Conservation (phyloP, 345 rosid species). For the Mercurialis annua region DNA sequence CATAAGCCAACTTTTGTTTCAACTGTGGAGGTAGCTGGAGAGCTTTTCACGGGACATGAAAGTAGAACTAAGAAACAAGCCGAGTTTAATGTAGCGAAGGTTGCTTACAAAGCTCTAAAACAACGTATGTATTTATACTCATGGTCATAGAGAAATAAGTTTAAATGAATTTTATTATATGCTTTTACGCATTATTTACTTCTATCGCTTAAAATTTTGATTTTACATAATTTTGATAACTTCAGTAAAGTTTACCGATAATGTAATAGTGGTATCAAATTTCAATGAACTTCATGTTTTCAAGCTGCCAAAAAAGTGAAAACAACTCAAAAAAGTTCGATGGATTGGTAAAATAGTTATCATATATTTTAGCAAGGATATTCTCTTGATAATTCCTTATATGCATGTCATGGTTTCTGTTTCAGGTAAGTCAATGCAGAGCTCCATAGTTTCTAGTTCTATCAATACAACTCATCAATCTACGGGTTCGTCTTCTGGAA, state of each 20-base stretch:
- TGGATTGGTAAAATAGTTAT: not conserved
- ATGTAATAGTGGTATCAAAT: not conserved
- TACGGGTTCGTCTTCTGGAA: constrained; percentile 2
- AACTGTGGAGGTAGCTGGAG: constrained; percentile 43
- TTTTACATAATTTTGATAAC: too few species aligned
- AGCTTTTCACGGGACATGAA: constrained; percentile 40
- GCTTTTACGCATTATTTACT: not conserved
- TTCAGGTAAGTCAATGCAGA: constrained; percentile 16
- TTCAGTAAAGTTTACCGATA: too few species aligned
- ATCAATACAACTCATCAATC: not conserved
- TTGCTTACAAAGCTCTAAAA: constrained; percentile 46
- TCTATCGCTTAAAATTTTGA: not conserved
- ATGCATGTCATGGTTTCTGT: constrained; percentile 4
- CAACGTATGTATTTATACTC: constrained; percentile 22
- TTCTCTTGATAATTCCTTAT: not conserved
- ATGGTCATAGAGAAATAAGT: too few species aligned
- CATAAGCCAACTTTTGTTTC: constrained; percentile 48
- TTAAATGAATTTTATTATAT: too few species aligned
- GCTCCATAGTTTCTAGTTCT: constrained; percentile 3
- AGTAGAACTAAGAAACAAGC: constrained; percentile 59
- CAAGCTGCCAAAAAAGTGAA: not conserved
- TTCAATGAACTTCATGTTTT: not conserved
- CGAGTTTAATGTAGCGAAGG: constrained; percentile 67
- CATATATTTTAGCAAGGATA: not conserved
- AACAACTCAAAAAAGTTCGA: not conserved